phyloP scores from a whole-genome alignment of 2,329 filamentous ascomycete genomes.

The Arthrinium puccinioides region DNA sequence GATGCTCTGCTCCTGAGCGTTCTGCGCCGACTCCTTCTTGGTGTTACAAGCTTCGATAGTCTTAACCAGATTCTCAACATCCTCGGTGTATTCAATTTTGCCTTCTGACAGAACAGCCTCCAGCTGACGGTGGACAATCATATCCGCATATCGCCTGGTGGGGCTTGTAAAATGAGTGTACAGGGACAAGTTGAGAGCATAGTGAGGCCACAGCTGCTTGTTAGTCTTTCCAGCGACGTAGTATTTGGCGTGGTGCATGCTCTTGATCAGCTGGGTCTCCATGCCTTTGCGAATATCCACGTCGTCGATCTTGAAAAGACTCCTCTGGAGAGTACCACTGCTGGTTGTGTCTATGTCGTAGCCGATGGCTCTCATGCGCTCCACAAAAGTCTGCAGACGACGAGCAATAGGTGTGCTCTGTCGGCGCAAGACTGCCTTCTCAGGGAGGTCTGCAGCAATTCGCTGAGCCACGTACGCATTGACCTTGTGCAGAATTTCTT shows the following conservation, averaged over 20 bases:
- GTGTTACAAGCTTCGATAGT: slow-evolving; percentile 94
- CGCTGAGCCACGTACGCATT: slow-evolving; percentile 86
- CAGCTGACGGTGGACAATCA: slow-evolving; percentile 91
- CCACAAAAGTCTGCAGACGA: slow-evolving; percentile 81
- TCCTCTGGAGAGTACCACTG: slow-evolving; percentile 88
- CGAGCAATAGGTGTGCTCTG: slow-evolving; percentile 81
- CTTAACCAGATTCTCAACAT: slow-evolving; percentile 82
- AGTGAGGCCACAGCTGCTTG: slow-evolving; percentile 77
- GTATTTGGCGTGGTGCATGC: slow-evolving; percentile 95
- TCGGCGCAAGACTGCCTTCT: slow-evolving; percentile 86
- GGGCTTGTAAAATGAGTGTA: slow-evolving; percentile 98
- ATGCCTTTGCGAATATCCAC: slow-evolving; percentile 89
- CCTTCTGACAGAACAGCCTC: slow-evolving; percentile 79
- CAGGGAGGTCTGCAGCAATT: slow-evolving; percentile 69
- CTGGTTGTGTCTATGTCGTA: slow-evolving; percentile 84
- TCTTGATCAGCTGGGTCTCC: slow-evolving; percentile 91
- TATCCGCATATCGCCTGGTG: slow-evolving; percentile 87
- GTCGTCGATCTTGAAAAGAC: slow-evolving; percentile 89
- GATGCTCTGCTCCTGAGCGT: slow-evolving; percentile 96
- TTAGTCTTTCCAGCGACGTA: slow-evolving; percentile 74
- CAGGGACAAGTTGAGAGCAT: slow-evolving; percentile 82
- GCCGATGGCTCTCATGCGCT: slow-evolving; percentile 86
- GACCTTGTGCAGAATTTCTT: slow-evolving; percentile 90
- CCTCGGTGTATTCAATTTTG: slow-evolving; percentile 78
- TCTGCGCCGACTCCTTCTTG: slow-evolving; percentile 97